Evolutionary conservation across 192 early-diverging fungal genomes (phyloP), one percentile per base, ranked within the genome.

Genomic region (Thamnidium elegans): DNA sequence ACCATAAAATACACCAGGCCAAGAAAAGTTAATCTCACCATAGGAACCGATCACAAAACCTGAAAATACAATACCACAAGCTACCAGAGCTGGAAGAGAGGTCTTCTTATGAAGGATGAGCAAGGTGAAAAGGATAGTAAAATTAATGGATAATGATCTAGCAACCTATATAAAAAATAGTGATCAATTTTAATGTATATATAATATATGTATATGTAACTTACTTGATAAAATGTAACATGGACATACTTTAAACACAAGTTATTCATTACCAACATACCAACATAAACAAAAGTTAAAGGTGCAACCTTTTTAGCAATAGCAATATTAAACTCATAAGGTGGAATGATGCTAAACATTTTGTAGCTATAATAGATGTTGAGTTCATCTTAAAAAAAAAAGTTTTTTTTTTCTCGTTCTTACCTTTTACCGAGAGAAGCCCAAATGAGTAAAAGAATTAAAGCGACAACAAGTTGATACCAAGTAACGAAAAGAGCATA

Each of bases 61-160:
- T 10, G 80, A 43, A 45, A 86, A 84, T 34, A 87, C 86, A 55
- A 87, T 69, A 20, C 51, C 62, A 62, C 86, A 87, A 14, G 86
- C 82, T 10, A 75, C 17, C 52, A 87, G 70, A 42, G 86, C 84
- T 7, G 69, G 50, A 8, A 55, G 11, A 10, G 84, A 84, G 14
- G 86, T 87, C 21, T 62, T 74, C 39, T 78, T 79, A 11, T 79
- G 74, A 20, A 87, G 74, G 59, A 87, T 80, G 23, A 74, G 65
- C 48, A 78, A 87, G n/a, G 86, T 87, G 56, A 87, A 77, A n/a
- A 86, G 17, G 43, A 87, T 87, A 50, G 86, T 87, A 69, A 87
- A 87, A 60, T 84, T 71, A 67, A 87, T 87, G 20, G 86, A 85
- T 30, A 87, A 68, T 15, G 86, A 87, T 17, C 86, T 73, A 8